Conservation (phyloP, 495 filamentous ascomycete species). For the Penicillium cinerascens region DNA sequence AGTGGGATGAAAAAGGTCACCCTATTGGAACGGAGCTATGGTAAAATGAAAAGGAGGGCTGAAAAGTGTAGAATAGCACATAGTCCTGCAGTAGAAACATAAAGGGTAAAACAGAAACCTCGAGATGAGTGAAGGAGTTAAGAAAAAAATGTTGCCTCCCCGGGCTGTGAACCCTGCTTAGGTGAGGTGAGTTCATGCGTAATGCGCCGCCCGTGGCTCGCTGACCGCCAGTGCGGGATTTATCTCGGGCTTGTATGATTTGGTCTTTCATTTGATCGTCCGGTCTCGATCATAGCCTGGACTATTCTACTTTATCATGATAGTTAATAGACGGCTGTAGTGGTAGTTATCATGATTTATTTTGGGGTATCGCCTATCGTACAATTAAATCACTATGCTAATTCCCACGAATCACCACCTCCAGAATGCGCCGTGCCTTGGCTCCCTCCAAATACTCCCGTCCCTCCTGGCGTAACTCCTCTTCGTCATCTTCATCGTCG, state of each 20-base stretch:
- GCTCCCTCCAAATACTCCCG: constrained; percentile 70
- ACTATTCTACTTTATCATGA: not conserved
- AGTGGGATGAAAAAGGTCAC: constrained; percentile 13
- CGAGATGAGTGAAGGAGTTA: constrained; percentile 6
- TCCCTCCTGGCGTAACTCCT: constrained; percentile 40
- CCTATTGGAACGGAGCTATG: constrained; percentile 29
- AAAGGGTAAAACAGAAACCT: constrained; percentile 1
- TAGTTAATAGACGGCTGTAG: too few species aligned
- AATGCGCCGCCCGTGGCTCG: not conserved
- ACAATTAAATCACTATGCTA: constrained; percentile 1
- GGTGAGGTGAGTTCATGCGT: not conserved
- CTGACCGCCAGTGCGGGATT: constrained; percentile 12
- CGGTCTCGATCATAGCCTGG: too few species aligned
- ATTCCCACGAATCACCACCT: constrained; percentile 36
- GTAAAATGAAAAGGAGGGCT: constrained; percentile 14
- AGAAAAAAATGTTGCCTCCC: constrained; percentile 1
- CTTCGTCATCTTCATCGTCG: constrained; percentile 40
- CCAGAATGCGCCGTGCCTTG: constrained; percentile 62
- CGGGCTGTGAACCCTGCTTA: not conserved
- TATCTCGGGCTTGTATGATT: not conserved
- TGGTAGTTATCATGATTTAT: not conserved
- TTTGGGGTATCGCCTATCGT: constrained; percentile 15
- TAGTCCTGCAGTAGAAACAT: constrained; percentile 22
- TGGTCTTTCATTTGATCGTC: not conserved
- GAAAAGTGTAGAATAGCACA: constrained; percentile 26